These are phyloP conservation scores for Neurospora sp. DNA, from an alignment of 495 filamentous ascomycete species.

Conservation along the genomic window DNA sequence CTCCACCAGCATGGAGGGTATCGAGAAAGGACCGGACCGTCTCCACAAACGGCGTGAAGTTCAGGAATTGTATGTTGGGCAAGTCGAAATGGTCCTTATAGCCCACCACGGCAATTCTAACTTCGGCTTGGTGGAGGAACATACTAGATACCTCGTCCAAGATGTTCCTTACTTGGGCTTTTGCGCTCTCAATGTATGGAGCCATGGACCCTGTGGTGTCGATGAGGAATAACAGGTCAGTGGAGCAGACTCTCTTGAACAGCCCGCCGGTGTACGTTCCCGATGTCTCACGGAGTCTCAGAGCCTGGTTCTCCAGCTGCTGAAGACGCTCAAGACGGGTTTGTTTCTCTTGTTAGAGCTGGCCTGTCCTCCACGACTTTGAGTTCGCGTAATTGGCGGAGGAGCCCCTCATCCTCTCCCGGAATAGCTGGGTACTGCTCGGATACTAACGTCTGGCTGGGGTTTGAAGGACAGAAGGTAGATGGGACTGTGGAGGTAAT, in stretches of 20 bases:
- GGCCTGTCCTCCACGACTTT: too few species aligned
- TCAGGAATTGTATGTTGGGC: conserved; percentile 25
- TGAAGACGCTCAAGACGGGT: too few species aligned
- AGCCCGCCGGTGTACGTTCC: not conserved
- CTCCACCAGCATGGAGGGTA: conserved; percentile 13
- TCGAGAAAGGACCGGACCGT: conserved; percentile 9
- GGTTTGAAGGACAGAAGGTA: too few species aligned
- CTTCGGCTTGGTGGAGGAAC: conserved; percentile 28
- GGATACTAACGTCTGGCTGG: too few species aligned
- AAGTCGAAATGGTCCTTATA: conserved; percentile 28
- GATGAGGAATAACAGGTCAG: conserved; percentile 31
- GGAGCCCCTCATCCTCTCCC: too few species aligned
- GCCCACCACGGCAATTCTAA: conserved; percentile 32
- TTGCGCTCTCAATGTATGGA: conserved; percentile 23
- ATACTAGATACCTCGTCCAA: conserved; percentile 21
- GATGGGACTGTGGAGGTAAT: too few species aligned
- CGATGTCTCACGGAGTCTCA: too few species aligned
- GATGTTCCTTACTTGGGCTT: conserved; percentile 25
- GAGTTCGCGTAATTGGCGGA: too few species aligned
- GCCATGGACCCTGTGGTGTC: conserved; percentile 29
- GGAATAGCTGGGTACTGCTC: too few species aligned
- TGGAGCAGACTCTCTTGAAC: conserved; percentile 26
- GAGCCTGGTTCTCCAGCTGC: too few species aligned
- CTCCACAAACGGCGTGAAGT: conserved; percentile 22
- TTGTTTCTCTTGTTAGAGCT: too few species aligned